Conservation (phyloP, 768 basidiomycete species). For the Panaeolus cyanescens region DNA sequence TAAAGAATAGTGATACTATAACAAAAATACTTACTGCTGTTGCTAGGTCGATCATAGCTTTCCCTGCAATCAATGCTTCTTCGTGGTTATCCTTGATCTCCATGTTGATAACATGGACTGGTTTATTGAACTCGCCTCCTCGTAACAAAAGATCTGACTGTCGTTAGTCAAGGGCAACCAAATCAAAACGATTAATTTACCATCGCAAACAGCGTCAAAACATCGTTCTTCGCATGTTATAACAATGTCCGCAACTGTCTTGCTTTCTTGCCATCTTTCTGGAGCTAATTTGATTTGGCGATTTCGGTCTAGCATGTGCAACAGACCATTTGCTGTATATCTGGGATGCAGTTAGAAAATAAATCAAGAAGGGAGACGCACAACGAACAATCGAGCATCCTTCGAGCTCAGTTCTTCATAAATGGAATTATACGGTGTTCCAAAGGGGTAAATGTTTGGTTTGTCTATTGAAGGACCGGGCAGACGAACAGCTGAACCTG, state of each 20-base stretch:
- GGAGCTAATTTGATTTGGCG: conserved; percentile 88
- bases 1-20: conserved; percentile 8
- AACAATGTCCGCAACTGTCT: conserved; percentile 89
- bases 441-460: conserved; percentile 96
- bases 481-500: conserved; percentile 94
- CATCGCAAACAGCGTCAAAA: conserved; percentile 98
- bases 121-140: conserved; percentile 90
- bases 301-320: conserved; percentile 97
- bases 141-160: conserved; percentile 75
- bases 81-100: conserved; percentile 99
- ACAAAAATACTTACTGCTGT: conserved; percentile 70
- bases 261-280: conserved; percentile 96
- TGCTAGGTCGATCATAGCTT: conserved; percentile 91
- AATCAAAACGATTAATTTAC: conserved; percentile 44
- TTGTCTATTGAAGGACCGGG: conserved; percentile 97
- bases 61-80: conserved; percentile 95
- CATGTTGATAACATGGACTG: conserved; percentile 95
- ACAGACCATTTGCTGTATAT: conserved; percentile 90
- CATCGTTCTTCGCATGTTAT: conserved; percentile 99
- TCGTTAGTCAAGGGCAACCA: neutral
- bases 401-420: conserved; percentile 87
- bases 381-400: conserved; percentile 78
- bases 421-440: conserved; percentile 95
- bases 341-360: conserved; percentile 41
- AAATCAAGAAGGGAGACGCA: neutral